These are phyloP conservation scores for Fomitopsis serialis DNA, from an alignment of 768 basidiomycete species.

Conservation along the genomic window DNA sequence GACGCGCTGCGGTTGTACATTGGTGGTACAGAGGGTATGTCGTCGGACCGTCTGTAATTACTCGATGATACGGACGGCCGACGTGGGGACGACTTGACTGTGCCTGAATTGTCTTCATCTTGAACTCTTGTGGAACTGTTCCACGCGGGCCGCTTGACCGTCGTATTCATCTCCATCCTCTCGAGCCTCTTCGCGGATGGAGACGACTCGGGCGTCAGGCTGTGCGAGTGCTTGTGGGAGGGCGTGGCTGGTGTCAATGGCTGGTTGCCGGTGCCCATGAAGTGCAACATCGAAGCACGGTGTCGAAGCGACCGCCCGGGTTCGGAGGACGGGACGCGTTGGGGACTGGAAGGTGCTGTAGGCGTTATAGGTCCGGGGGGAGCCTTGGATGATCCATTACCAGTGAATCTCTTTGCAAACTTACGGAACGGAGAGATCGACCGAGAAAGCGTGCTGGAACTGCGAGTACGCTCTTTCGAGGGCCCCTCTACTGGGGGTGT, in stretches of 20 bases:
- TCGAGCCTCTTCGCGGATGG: slow-evolving; percentile 37
- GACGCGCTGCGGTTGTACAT: slow-evolving; percentile 62
- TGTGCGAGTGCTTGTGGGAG: slow-evolving; percentile 64
- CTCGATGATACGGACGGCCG: slow-evolving; percentile 28
- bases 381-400: background rate
- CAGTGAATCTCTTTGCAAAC: slow-evolving; percentile 67
- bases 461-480: slow-evolving; percentile 31
- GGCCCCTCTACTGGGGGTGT: slow-evolving; percentile 55
- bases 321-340: slow-evolving; percentile 49
- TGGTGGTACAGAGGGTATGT: slow-evolving; percentile 25
- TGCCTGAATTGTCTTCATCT: slow-evolving; percentile 40
- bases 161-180: slow-evolving; percentile 18
- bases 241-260: slow-evolving; percentile 45
- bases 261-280: slow-evolving; percentile 34
- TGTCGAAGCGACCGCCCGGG: slow-evolving; percentile 48
- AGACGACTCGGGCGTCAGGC: slow-evolving; percentile 66
- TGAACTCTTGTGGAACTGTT: slow-evolving; percentile 80
- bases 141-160: slow-evolving; percentile 52
- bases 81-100: slow-evolving; percentile 46
- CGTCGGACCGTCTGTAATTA: slow-evolving; percentile 6
- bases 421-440: slow-evolving; percentile 81
- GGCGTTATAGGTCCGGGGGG: slow-evolving; percentile 10
- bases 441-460: slow-evolving; percentile 56
- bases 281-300: slow-evolving; percentile 57
- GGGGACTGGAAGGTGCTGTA: slow-evolving; percentile 36